These are phyloP conservation scores for Pestalotiopsis sp. DNA, from an alignment of 2,329 filamentous ascomycete genomes.

Conservation along the genomic window DNA sequence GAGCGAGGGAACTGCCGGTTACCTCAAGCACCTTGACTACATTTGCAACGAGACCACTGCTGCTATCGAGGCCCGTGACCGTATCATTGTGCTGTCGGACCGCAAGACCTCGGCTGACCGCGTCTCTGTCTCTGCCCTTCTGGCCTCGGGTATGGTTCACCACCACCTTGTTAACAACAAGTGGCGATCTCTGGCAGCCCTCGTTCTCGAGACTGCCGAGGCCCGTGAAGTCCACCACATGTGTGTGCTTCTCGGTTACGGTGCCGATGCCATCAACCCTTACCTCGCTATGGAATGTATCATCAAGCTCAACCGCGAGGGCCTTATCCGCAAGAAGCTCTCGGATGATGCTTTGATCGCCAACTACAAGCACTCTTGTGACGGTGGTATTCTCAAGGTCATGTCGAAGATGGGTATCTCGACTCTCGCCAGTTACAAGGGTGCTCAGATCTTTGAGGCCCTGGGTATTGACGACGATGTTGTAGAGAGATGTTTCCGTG, in stretches of 20 bases:
- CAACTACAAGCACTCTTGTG: constrained; percentile 96
- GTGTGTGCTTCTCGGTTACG: constrained; percentile 96
- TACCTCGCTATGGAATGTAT: constrained; percentile 97
- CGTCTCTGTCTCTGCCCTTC: constrained; percentile 80
- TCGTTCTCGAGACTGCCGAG: constrained; percentile 91
- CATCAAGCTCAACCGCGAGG: constrained; percentile 92
- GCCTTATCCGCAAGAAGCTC: constrained; percentile 88
- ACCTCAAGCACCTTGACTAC: constrained; percentile 82
- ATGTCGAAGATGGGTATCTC: constrained; percentile 99
- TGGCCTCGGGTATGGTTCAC: constrained; percentile 92
- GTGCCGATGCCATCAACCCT: constrained; percentile 91
- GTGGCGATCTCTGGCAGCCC: constrained; percentile 85
- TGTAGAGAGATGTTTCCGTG: constrained; percentile 92
- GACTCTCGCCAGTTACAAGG: constrained; percentile 94
- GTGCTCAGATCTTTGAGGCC: constrained; percentile 96
- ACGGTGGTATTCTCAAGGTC: constrained; percentile 95
- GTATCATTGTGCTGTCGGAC: constrained; percentile 87
- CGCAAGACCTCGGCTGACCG: constrained; percentile 81
- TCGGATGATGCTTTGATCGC: constrained; percentile 80
- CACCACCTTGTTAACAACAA: constrained; percentile 95
- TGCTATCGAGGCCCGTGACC: constrained; percentile 81
- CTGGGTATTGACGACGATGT: constrained; percentile 91
- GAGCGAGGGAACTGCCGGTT: constrained; percentile 78
- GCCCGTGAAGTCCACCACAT: constrained; percentile 98
- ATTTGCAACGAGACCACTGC: constrained; percentile 86